Evolutionary conservation across 768 basidiomycete species (phyloP).

Genomic region (Tricholomella constricta): DNA sequence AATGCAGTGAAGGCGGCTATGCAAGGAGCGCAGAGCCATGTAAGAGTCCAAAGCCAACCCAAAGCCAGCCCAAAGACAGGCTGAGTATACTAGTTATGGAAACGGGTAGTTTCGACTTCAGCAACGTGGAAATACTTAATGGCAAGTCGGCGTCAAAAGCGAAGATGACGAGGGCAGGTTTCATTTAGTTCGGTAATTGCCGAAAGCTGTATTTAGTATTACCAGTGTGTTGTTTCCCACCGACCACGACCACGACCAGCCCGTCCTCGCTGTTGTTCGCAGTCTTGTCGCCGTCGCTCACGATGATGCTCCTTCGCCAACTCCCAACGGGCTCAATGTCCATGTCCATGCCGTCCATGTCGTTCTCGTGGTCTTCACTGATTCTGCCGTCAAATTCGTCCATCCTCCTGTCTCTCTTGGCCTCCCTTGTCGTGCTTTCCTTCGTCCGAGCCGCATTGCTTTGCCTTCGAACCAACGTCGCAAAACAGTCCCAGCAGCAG

Average conservation of each 20-base stretch:
- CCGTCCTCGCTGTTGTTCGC: conserved; percentile 18
- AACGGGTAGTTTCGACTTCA: too few relatives aligned
- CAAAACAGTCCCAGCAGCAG: conserved; percentile 13
- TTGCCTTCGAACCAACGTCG: conserved; percentile 12
- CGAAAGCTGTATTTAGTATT: conserved; percentile 20
- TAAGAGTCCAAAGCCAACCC: neutral
- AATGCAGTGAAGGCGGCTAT: neutral
- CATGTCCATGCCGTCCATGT: conserved; percentile 15
- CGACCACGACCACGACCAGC: conserved; percentile 24
- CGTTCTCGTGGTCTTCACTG: conserved; percentile 15
- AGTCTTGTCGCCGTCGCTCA: conserved; percentile 20
- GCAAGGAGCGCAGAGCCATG: neutral
- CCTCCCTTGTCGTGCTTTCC: conserved; percentile 27
- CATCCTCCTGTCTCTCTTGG: conserved; percentile 28
- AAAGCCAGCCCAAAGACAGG: neutral
- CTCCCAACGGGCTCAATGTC: conserved; percentile 22
- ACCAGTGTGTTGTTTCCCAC: conserved; percentile 5
- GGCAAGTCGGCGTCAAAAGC: conserved; percentile 2
- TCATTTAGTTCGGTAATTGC: conserved; percentile 17
- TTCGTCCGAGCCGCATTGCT: conserved; percentile 23
- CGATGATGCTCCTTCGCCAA: conserved; percentile 27
- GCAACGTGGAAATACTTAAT: neutral
- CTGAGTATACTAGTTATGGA: too few relatives aligned
- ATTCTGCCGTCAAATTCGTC: conserved; percentile 27
- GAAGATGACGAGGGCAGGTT: conserved; percentile 2